Base-by-base conservation (phyloP, 441 rosid genomes). In the Euphorbia celastroides region DNA sequence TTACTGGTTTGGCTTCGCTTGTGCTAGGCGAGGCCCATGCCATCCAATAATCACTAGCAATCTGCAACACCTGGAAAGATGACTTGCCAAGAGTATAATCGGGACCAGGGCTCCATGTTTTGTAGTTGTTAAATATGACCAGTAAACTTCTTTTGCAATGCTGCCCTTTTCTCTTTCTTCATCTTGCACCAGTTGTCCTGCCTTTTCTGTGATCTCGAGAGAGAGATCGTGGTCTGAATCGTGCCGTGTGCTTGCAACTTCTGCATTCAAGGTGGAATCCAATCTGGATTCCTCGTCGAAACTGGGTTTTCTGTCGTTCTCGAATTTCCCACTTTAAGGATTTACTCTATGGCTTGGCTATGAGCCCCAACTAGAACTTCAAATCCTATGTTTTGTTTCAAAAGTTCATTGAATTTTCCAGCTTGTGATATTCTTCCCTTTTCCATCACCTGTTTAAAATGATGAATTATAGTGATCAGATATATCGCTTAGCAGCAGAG, bases 1-100 rank as follows among this genome's bases (percentile, higher is more conserved):
- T 25, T 57, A 38, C 73, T 62, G 95, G 89, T 65, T 74, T 31
- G 17, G 81, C 70, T 16, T 91, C 87, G 41, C 78, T 76, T 51
- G 92, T 82, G 28, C 96, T 76, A 65, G 97, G 90, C 76, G 86
- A 83, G 75, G 89, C 77, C 98, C 98, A 92, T 41, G 99, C 96
- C 94, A 94, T 92, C 99, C 99, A 94, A 66, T 92, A 94, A 66
- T 94, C 92, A 66, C 99, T 92, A 31, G 89, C 87, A 51, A 92
- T 80, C 80, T 92, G 98, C 46, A 94, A 77, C 65, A 82, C 66
- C 80, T 94, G 99, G 84, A 89, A 94, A 13, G 83, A 77, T 66
- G 89, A 80, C 78, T 94, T 58, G 99, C 98, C 82, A 94, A 65
- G 68, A 94, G 42, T 75, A 94, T 92, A 71, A 88, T 10, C 2